These are phyloP conservation scores for Conticribra guillardii DNA, from an alignment of 108 stramenopile genomes.

Conservation along the genomic window DNA sequence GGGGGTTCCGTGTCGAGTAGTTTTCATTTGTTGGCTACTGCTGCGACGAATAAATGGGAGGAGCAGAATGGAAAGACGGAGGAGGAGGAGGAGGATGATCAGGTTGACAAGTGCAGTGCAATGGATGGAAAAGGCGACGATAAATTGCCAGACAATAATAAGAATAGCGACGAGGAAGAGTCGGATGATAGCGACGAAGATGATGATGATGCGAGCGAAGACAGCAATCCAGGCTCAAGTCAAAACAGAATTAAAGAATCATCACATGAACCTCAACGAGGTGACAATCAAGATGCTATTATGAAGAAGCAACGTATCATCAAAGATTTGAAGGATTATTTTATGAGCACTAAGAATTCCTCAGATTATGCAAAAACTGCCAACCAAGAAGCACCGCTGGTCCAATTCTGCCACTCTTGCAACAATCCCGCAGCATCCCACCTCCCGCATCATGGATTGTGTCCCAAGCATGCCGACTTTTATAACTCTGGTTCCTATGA, in stretches of 20 bases:
- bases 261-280: neutral
- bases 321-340: slow-evolving; percentile 37
- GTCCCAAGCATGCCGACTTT: slow-evolving; percentile 42
- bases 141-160: neutral
- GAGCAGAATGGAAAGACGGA: neutral
- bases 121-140: neutral
- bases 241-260: neutral
- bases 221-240: no score
- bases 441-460: slow-evolving; percentile 43
- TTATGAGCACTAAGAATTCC: slow-evolving; percentile 48
- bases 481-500: slow-evolving; percentile 45
- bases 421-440: slow-evolving; percentile 9
- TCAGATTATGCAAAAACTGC: slow-evolving; percentile 18
- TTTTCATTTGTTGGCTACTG: slow-evolving; percentile 18
- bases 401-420: slow-evolving; percentile 39
- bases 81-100: neutral
- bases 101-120: neutral
- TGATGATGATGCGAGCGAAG: no score
- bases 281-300: neutral
- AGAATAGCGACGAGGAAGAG: no score
- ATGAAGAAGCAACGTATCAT: slow-evolving; percentile 16
- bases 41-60: neutral
- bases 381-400: neutral
- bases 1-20: neutral
- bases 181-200: no score